Conservation (phyloP, 345 rosid genomes). For the Leavenworthia alabamica region DNA sequence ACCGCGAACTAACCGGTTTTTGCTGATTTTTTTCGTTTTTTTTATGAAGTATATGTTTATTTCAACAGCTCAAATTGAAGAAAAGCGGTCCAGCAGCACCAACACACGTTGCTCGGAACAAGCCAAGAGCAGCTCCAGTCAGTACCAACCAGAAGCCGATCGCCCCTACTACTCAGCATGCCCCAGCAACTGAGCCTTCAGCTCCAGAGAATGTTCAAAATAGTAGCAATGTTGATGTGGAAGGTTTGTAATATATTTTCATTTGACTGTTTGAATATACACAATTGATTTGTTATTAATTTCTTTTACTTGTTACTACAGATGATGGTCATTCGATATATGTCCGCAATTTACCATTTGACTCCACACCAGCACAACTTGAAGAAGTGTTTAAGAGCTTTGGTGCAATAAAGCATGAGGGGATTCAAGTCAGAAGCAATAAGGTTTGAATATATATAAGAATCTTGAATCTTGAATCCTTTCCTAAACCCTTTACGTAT, state of each 20-base stretch:
- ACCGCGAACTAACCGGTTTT: neutral
- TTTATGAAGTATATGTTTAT: neutral
- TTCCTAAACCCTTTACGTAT: neutral
- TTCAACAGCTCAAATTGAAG: slow-evolving; percentile 52
- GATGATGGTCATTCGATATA: slow-evolving; percentile 66
- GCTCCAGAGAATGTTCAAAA: slow-evolving; percentile 29
- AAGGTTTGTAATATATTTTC: slow-evolving; percentile 36
- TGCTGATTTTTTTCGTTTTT: neutral
- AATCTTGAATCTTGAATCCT: neutral
- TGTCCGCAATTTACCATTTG: slow-evolving; percentile 49
- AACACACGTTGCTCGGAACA: slow-evolving; percentile 41
- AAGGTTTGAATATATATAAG: slow-evolving; percentile 50
- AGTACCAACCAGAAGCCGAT: slow-evolving; percentile 28
- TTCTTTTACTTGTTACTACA: slow-evolving; percentile 10
- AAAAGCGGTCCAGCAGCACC: slow-evolving; percentile 45
- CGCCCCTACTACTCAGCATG: slow-evolving; percentile 34
- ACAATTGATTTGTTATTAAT: neutral
- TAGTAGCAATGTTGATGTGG: slow-evolving; percentile 41
- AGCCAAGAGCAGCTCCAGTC: slow-evolving; percentile 26
- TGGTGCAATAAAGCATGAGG: slow-evolving; percentile 63
- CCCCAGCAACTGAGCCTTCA: slow-evolving; percentile 27
- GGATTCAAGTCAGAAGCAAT: slow-evolving; percentile 64
- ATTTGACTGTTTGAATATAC: slow-evolving; percentile 5
- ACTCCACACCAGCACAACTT: slow-evolving; percentile 45
- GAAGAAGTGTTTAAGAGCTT: slow-evolving; percentile 55